Percentiles rank a stretch among this genome's conserved stretches.
These are phyloP conservation scores for Firmiana major DNA, from an alignment of 345 rosid species.

Conservation along the genomic window DNA sequence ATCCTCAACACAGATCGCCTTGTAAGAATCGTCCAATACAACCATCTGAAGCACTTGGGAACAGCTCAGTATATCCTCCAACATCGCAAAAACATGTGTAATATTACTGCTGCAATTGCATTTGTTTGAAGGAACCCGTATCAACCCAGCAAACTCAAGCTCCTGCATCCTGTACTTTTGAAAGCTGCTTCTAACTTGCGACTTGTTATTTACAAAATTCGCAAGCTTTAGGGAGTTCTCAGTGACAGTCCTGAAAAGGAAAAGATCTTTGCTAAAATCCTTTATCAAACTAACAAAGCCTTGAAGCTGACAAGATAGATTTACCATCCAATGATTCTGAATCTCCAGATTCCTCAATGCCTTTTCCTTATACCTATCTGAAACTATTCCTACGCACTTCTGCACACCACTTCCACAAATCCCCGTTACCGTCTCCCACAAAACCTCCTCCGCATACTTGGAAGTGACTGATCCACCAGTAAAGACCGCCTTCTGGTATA, in stretches of 20 bases:
- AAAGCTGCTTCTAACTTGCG: conserved; percentile 44
- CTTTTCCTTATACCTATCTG: conserved; percentile 42
- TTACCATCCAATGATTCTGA: conserved; percentile 56
- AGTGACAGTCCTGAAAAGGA: conserved; percentile 33
- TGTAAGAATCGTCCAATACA: conserved; percentile 39
- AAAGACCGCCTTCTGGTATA: conserved; percentile 37
- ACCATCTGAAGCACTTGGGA: conserved; percentile 43
- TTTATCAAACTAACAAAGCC: conserved; percentile 45
- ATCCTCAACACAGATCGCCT: conserved; percentile 38
- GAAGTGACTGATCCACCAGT: conserved; percentile 36
- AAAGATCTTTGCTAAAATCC: conserved; percentile 50
- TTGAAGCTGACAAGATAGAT: conserved; percentile 55
- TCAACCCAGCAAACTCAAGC: conserved; percentile 37
- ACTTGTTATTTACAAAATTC: conserved; percentile 41
- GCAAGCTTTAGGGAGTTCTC: conserved; percentile 50
- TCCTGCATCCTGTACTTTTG: conserved; percentile 40
- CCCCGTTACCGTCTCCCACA: conserved; percentile 42
- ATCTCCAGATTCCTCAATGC: conserved; percentile 54
- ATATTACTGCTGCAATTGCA: conserved; percentile 33
- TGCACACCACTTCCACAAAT: conserved; percentile 35
- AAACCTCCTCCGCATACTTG: conserved; percentile 47
- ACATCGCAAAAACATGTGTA: conserved; percentile 31
- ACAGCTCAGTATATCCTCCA: conserved; percentile 46
- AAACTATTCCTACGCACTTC: conserved; percentile 51
- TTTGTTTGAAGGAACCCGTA: conserved; percentile 38